Conservation (phyloP, 768 basidiomycete species). For the Calocybe gangraenosa region DNA sequence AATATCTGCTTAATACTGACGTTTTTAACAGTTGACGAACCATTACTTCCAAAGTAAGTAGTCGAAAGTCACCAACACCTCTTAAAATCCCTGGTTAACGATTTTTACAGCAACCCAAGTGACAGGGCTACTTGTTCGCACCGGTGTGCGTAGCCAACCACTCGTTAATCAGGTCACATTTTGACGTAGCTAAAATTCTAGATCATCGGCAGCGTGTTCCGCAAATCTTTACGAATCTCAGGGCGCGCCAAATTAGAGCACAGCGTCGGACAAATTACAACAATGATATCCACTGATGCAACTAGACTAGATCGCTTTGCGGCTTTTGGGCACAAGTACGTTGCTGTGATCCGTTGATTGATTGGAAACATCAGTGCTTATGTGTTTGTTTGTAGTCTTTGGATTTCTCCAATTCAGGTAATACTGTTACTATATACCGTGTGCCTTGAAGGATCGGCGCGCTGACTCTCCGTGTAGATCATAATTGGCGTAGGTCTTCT, state of each 20-base stretch:
- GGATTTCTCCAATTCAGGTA: conserved; percentile 59
- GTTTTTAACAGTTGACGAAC: conserved; percentile 17
- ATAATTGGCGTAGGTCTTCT: conserved; percentile 58
- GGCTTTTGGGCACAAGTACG: conserved; percentile 39
- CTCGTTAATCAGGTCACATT: too few relatives aligned
- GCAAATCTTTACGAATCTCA: conserved; percentile 69
- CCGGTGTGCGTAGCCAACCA: conserved; percentile 10
- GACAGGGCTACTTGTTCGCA: conserved; percentile 17
- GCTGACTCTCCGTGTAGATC: conserved; percentile 27
- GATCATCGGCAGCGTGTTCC: conserved; percentile 48
- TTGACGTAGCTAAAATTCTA: conserved; percentile 8
- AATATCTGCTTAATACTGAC: not conserved
- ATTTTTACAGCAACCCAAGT: conserved; percentile 10
- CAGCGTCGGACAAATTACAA: conserved; percentile 63
- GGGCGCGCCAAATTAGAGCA: conserved; percentile 54
- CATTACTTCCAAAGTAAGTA: conserved; percentile 20
- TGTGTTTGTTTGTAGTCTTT: conserved; percentile 31
- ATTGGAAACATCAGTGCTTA: too few relatives aligned
- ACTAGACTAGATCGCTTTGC: conserved; percentile 48
- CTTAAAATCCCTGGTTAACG: not conserved
- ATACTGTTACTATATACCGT: not conserved
- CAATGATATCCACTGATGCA: conserved; percentile 64
- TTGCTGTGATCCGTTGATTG: conserved; percentile 1
- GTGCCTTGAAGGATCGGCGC: not conserved
- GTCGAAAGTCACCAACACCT: not conserved